These are phyloP conservation scores for Fusarium mangiferae DNA, from an alignment of 2,329 filamentous ascomycete genomes.

Conservation along the genomic window DNA sequence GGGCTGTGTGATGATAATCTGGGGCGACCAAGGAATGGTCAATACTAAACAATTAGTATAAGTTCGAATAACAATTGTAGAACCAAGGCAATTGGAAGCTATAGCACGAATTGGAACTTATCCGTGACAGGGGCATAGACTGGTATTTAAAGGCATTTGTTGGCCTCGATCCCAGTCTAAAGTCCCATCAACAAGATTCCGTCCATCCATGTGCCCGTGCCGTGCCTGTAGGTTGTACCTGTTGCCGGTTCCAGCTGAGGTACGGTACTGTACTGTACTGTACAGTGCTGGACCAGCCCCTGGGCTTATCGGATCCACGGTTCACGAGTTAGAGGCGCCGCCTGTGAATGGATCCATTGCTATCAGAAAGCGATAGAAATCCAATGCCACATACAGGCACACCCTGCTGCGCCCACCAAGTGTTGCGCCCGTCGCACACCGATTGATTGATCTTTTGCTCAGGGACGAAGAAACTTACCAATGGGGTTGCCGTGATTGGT, in stretches of 20 bases:
- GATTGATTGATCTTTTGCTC: conserved; percentile 36
- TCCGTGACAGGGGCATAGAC: conserved; percentile 21
- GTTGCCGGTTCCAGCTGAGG: conserved; percentile 2
- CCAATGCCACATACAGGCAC: conserved; percentile 28
- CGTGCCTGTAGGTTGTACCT: conserved; percentile 8
- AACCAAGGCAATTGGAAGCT: conserved; percentile 22
- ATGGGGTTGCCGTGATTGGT: conserved; percentile 39
- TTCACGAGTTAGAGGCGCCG: conserved; percentile 24
- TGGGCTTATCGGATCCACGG: conserved; percentile 39
- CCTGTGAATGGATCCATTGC: conserved; percentile 26
- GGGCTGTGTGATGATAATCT: conserved; percentile 25
- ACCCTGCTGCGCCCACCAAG: conserved; percentile 29
- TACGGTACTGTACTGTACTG: not conserved
- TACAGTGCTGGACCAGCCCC: conserved; percentile 4
- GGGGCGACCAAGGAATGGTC: conserved; percentile 33
- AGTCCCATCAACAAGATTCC: conserved; percentile 13
- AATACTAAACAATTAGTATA: conserved; percentile 41
- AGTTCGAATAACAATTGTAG: conserved; percentile 29
- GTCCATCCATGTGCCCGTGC: conserved; percentile 18
- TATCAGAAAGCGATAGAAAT: conserved; percentile 36
- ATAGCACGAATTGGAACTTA: conserved; percentile 7
- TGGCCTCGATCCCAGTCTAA: conserved; percentile 10
- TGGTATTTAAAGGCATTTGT: conserved; percentile 31
- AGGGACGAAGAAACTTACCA: conserved; percentile 41
- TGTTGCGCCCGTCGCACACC: conserved; percentile 42